Evolutionary conservation across 129 eudicot species (phyloP).

Genomic region (Solidago caesia): DNA sequence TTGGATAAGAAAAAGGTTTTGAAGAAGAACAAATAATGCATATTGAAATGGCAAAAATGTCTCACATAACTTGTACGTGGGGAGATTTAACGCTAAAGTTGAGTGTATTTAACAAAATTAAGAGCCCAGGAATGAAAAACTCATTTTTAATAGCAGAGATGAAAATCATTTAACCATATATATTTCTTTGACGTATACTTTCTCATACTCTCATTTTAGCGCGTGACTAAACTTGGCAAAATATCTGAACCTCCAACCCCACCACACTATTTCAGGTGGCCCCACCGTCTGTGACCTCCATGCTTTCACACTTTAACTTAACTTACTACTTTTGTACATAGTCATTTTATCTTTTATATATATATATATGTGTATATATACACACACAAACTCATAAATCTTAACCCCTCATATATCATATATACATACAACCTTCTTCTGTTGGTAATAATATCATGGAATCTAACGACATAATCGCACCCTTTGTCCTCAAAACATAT

Average conservation of each 20-base stretch:
- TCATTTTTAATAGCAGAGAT: too few relatives aligned
- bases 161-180: too few relatives aligned
- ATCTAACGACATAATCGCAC: slow-evolving; percentile 44
- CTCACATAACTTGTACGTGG: too few relatives aligned
- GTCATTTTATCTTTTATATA: slow-evolving; percentile 4
- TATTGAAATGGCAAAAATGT: too few relatives aligned
- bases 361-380: neutral
- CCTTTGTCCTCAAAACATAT: slow-evolving; percentile 73
- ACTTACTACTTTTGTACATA: neutral
- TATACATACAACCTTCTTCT: too few relatives aligned
- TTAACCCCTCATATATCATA: too few relatives aligned
- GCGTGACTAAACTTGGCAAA: slow-evolving; percentile 16
- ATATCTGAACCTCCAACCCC: slow-evolving; percentile 25
- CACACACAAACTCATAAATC: neutral
- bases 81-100: too few relatives aligned
- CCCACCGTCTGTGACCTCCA: slow-evolving; percentile 37
- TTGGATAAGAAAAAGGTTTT: too few relatives aligned
- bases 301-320: slow-evolving; percentile 24
- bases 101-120: too few relatives aligned
- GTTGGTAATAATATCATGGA: slow-evolving; percentile 23
- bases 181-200: too few relatives aligned
- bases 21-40: too few relatives aligned
- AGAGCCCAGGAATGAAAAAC: too few relatives aligned
- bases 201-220: slow-evolving; percentile 17
- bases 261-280: slow-evolving; percentile 19